phyloP scores from a whole-genome alignment of 345 rosid species.

The Euclidium syriacum region DNA sequence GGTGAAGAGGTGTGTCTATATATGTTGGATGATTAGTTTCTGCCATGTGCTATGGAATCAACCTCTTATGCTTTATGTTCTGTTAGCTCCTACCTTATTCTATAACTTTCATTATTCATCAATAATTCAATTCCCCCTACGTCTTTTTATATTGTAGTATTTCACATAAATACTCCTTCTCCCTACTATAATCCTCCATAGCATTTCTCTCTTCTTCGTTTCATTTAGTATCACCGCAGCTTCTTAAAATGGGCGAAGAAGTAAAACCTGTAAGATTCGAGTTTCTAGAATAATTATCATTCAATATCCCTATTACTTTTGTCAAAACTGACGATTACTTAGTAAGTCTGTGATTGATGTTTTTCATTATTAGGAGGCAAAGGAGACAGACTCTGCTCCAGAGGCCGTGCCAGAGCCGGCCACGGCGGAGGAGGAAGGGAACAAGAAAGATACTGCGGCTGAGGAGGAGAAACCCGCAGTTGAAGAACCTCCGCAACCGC shows the following conservation, averaged over 20 bases:
- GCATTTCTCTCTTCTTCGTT: background rate
- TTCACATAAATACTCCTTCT: slow-evolving; percentile 18
- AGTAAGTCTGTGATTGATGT: background rate
- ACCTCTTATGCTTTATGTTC: slow-evolving; percentile 35
- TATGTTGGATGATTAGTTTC: slow-evolving; percentile 28
- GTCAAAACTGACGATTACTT: background rate
- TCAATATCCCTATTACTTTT: background rate
- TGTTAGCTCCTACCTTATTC: slow-evolving; percentile 36
- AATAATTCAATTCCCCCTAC: slow-evolving; percentile 6
- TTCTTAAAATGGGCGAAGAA: slow-evolving; percentile 64
- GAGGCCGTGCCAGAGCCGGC: slow-evolving; percentile 24
- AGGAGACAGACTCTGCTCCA: slow-evolving; percentile 27
- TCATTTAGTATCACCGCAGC: background rate
- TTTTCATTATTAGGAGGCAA: slow-evolving; percentile 37
- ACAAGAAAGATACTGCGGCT: slow-evolving; percentile 29
- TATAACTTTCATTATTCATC: slow-evolving; percentile 24
- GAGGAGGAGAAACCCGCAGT: slow-evolving; percentile 35
- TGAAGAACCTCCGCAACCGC: slow-evolving; percentile 42
- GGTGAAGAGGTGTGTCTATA: slow-evolving; percentile 9
- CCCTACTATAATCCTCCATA: slow-evolving; percentile 5
- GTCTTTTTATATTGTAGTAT: background rate
- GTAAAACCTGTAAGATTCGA: slow-evolving; percentile 50
- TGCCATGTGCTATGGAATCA: slow-evolving; percentile 57
- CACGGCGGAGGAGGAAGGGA: slow-evolving; percentile 30
- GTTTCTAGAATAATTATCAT: background rate